These are phyloP conservation scores for Termitomyces sp. DNA, from an alignment of 768 basidiomycete species.

Conservation along the genomic window DNA sequence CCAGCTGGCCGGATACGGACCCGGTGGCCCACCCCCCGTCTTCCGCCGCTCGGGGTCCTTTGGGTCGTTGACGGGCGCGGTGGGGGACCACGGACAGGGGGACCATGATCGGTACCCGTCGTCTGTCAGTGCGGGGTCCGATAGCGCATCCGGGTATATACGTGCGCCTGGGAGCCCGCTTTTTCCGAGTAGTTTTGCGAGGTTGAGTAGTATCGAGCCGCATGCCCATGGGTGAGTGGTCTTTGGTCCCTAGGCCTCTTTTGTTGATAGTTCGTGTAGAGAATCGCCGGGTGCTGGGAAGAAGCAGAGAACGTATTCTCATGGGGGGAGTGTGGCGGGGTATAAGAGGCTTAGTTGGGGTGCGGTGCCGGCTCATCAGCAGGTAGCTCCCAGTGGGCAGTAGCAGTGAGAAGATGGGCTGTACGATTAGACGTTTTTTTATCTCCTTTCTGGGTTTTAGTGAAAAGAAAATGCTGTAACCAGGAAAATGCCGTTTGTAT, in stretches of 20 bases:
- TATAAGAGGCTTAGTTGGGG: slow-evolving; percentile 17
- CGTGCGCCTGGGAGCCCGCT: slow-evolving; percentile 71
- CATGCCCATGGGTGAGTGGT: neutral
- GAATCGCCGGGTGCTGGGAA: slow-evolving; percentile 16
- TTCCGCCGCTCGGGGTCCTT: slow-evolving; percentile 34
- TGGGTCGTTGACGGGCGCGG: slow-evolving; percentile 15
- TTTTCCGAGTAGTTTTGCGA: slow-evolving; percentile 80
- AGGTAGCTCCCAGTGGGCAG: too few species aligned
- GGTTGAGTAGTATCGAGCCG: slow-evolving; percentile 42
- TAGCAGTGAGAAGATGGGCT: too few species aligned
- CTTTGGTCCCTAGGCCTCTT: neutral
- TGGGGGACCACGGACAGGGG: slow-evolving; percentile 9
- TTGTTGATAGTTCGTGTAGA: slow-evolving; percentile 5
- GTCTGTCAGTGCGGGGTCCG: slow-evolving; percentile 22
- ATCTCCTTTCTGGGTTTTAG: too few species aligned
- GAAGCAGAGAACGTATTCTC: slow-evolving; percentile 19
- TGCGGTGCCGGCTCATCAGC: neutral
- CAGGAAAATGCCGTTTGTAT: too few species aligned
- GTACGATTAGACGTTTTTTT: too few species aligned
- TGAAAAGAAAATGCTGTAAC: too few species aligned
- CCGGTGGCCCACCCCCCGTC: neutral
- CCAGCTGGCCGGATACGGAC: slow-evolving; percentile 7
- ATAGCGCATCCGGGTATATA: slow-evolving; percentile 37
- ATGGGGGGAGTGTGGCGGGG: slow-evolving; percentile 13
- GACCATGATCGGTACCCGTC: slow-evolving; percentile 36